Base-by-base conservation (phyloP, 1,284 basidiomycete genomes). In the Anthracocystis panici-leucophaei region DNA sequence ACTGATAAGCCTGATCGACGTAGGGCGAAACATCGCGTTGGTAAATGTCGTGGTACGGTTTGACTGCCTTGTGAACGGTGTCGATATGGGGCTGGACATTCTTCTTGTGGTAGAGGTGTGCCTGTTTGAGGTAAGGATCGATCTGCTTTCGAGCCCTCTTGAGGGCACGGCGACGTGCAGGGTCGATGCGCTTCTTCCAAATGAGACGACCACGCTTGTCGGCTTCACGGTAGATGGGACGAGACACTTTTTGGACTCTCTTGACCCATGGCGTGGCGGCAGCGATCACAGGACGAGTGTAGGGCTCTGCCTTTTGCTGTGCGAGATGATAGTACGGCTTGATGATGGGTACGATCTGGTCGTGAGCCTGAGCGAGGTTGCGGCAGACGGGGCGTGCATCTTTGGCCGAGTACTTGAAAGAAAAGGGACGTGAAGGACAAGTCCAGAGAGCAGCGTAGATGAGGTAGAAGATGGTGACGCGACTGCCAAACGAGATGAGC, bases 1-100 rank as follows among this genome's bases (percentile, higher is more conserved):
- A 71, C 35, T 57, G 62, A 35, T 74, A 73, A 4, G 76, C 81
- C 44, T 65, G 57, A 29, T 70, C 50, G 14, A 84, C 64, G 48
- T 84, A 77, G n/a, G 83, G 82, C 40, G 75, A 73, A n/a, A 84
- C 71, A 40, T 84, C 83, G 51, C 82, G 77, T n/a, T 70, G 49
- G 64, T 83, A 83, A 44, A 82, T 77, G 60, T 80, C 75, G 31
- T 74, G 74, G 65, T 84, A 84, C 0, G 82, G 82, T 68, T 80
- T 77, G 61, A 81, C 51, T 5, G 74, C 52, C 46, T 69, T 74
- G 65, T 74, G 71, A n/a, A 52, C 65, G 42, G 68, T 57, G 41
- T 81, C 67, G 53, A 84, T 57, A 50, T 83, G 80, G 9, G 82
- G 81, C 60, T 81, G 75, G 3, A 84, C 65, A 16, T 82, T 71